These are phyloP conservation scores for Tylopilus subfusipes DNA, from an alignment of 768 basidiomycete genomes.

Conservation along the genomic window DNA sequence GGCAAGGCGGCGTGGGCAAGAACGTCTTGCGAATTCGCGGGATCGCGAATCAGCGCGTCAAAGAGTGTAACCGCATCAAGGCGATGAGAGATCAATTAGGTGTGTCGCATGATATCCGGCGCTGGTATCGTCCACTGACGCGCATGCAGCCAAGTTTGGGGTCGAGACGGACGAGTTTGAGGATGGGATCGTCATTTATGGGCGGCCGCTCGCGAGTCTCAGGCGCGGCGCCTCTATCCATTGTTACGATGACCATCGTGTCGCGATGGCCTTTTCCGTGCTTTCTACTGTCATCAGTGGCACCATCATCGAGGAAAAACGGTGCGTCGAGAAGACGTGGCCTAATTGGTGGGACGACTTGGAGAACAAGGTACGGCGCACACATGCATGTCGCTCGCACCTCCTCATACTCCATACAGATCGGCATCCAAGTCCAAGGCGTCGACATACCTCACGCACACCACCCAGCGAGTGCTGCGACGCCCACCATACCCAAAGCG, in stretches of 20 bases:
- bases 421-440: slow-evolving; percentile 84
- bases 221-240: slow-evolving; percentile 72
- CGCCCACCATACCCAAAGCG: slow-evolving; percentile 22
- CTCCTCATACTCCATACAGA: slow-evolving; percentile 50
- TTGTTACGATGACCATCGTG: slow-evolving; percentile 98
- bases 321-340: slow-evolving; percentile 99
- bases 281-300: slow-evolving; percentile 69
- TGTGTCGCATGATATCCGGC: slow-evolving; percentile 31
- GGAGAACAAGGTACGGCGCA: slow-evolving; percentile 53
- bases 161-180: slow-evolving; percentile 89
- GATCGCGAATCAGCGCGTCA: slow-evolving; percentile 97
- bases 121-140: neutral
- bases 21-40: slow-evolving; percentile 78
- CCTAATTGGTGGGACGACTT: slow-evolving; percentile 99
- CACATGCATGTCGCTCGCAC: too few species aligned
- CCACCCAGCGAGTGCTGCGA: slow-evolving; percentile 37
- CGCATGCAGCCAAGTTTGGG: slow-evolving; percentile 81
- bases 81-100: too few species aligned
- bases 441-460: slow-evolving; percentile 59
- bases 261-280: slow-evolving; percentile 97
- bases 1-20: slow-evolving; percentile 25
- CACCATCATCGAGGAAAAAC: slow-evolving; percentile 90
- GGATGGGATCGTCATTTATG: slow-evolving; percentile 89
- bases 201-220: slow-evolving; percentile 64
- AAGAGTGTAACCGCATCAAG: slow-evolving; percentile 95